Base-by-base conservation (phyloP, 2,329 filamentous ascomycete species). In the Calonectria naviculata region DNA sequence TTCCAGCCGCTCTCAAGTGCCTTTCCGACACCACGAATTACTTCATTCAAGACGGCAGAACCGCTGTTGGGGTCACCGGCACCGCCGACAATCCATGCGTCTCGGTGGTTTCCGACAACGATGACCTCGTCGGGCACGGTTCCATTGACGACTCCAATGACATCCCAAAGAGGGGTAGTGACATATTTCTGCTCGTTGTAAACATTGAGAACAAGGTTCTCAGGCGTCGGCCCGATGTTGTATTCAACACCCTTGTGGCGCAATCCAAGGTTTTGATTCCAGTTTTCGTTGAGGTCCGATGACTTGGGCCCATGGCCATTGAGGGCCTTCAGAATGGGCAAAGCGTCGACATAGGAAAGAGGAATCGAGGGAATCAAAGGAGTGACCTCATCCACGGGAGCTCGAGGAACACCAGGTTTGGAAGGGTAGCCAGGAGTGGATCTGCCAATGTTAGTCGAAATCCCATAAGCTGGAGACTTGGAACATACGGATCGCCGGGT, bases 401-500 rank as follows among this genome's bases (percentile, higher is more conserved):
- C 87, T 28, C 96, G 92, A 41, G 94, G 94, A 28, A 88, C 93
- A n/a, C 93, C 96, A 6, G 95, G 96, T 81, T 96, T 96, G 0
- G 95, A 98, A 9, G 96, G 94, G 79, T 98, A 98, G 13, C 97
- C 97, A 21, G 95, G 95, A 0, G 97, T 98, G 0, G 97, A 97
- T 60, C 85, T 86, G 66, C 26, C 31, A 3, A 10, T 8, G 70
- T 78, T 60, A 80, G 73, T n/a, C 29, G 7, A 42, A 24, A 29
- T 29, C 31, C 41, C 36, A 15, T 29, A 4, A 24, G 4, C 41
- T 34, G 15, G 6, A 21, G n/a, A 36, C 12, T 19, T 42, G 31
- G 8, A 41, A 75, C 80, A 73, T 81, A 86, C 81, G 96, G 96
- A 79, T 98, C 89, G 73, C 93, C 93, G 71, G 87, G 90, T 65